phyloP scores from a whole-genome alignment of 768 basidiomycete species.

The Termitomyces sp. region DNA sequence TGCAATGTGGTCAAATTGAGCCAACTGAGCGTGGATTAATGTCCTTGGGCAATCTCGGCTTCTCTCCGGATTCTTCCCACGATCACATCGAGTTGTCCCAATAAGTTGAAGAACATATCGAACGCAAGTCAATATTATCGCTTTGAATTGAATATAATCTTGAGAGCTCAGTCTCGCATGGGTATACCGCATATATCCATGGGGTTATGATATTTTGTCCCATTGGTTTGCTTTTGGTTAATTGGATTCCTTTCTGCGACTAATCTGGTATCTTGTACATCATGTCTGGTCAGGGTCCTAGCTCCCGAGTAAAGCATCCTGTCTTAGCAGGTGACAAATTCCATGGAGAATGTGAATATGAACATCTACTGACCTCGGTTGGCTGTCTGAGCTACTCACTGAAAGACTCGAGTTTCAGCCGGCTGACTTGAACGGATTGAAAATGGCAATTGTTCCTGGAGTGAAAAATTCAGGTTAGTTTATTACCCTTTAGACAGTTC shows the following conservation, averaged over 20 bases:
- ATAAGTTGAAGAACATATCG: neutral
- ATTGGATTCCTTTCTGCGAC: neutral
- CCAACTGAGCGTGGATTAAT: too few species aligned
- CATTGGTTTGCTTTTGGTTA: neutral
- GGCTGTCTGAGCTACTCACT: neutral
- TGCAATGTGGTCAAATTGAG: neutral
- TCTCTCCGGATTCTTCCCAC: neutral
- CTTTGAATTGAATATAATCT: neutral
- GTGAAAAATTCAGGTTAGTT: neutral
- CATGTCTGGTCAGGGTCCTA: neutral
- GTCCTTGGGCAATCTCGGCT: too few species aligned
- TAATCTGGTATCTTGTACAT: neutral
- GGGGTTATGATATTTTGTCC: neutral
- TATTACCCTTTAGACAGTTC: too few species aligned
- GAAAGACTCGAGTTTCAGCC: neutral
- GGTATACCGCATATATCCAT: neutral
- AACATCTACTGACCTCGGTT: neutral
- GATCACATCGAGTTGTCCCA: neutral
- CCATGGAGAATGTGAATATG: neutral
- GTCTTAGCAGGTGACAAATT: neutral
- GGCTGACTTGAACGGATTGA: neutral
- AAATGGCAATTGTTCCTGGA: neutral
- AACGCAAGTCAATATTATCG: neutral
- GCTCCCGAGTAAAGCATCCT: neutral
- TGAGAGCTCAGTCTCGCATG: neutral